Evolutionary conservation across 108 stramenopile species (phyloP), one percentile per base, ranked within the genome.

Genomic region (Skeletonema marinoi): DNA sequence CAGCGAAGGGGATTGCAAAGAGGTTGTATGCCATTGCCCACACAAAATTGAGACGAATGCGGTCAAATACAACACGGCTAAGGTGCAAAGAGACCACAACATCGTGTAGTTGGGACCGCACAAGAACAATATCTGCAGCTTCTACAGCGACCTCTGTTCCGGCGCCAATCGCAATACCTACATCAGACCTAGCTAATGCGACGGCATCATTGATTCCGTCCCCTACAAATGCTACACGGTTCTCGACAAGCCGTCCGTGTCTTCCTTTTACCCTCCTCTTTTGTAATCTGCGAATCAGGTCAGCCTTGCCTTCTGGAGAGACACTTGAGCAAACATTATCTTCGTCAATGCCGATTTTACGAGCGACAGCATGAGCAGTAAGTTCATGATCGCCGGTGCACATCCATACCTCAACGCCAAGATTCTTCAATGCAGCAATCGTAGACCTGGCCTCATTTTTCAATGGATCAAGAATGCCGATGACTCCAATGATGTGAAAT

Each of bases 141-240:
- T 99, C 98, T 16, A 96, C 89, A 21, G 99, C 99, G 70, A 99
- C 93, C 36, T 95, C 91, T 13, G 99, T 95, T 16, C 98, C 99
- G 14, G 97, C 93, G 2, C 98, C 99, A 16, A 99, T 92, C 29
- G 96, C 96, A 11, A 99, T 92, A 12, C 99, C 99, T 3, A 99
- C 92, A 72, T 99, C 95, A 6, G 98, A 93, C 70, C 84, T 85
- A 36, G 96, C 97, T 60, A 99, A 81, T 30, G 98, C 98, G n/a
- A 98, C 91, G 10, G 96, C 82, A 78, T 99, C 99, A 75, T 99
- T 99, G 65, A 99, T 92, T 2, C 99, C 99, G 73, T 99, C 99
- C n/a, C 98, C 99, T 0, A 99, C 97, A 81, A 99, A 90, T 7
- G 93, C 96, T 16, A 95, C 90, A 66, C 72, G 64, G 78, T 78